A percentile compares a stretch with the other conserved stretches of the same genome.
phyloP scores from a whole-genome alignment of 768 basidiomycete genomes.

The Serendipita indica region DNA sequence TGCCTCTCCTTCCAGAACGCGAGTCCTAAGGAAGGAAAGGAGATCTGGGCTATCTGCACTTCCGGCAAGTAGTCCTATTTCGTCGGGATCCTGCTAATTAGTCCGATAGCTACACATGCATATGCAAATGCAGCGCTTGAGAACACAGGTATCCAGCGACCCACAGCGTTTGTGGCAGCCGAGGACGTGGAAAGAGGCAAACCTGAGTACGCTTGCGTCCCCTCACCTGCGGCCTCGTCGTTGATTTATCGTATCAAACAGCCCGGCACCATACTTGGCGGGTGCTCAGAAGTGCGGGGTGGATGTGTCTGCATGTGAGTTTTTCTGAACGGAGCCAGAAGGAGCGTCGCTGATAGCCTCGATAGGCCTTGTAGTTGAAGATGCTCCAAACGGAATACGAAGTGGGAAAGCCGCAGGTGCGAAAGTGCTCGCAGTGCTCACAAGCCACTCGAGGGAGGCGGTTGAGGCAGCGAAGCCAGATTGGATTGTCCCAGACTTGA shows the following conservation, averaged over 20 bases:
- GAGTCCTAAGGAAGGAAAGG: not conserved
- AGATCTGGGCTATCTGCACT: not conserved
- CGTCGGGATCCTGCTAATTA: not conserved
- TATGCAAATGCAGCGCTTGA: not conserved
- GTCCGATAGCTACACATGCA: not conserved
- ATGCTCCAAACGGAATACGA: slow-evolving; percentile 70
- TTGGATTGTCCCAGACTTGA: slow-evolving; percentile 54
- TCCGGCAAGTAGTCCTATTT: not conserved
- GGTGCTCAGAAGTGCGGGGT: slow-evolving; percentile 51
- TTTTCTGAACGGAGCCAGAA: not conserved
- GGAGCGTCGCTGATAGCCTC: not conserved
- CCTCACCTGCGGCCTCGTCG: slow-evolving; percentile 49
- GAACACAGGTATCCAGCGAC: not conserved
- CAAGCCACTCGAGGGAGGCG: slow-evolving; percentile 47
- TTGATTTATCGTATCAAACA: slow-evolving; percentile 52
- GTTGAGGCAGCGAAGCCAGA: slow-evolving; percentile 43
- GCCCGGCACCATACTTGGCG: slow-evolving; percentile 68
- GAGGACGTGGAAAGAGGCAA: slow-evolving; percentile 43
- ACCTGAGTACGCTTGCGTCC: slow-evolving; percentile 18
- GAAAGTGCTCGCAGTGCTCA: slow-evolving; percentile 67
- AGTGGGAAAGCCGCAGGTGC: slow-evolving; percentile 66
- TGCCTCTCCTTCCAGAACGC: too few species aligned
- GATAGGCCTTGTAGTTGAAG: slow-evolving; percentile 73
- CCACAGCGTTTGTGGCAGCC: slow-evolving; percentile 34
- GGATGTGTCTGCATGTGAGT: slow-evolving; percentile 42